A percentile compares a stretch with the other conserved stretches of the same genome.
Conservation (phyloP, 2,329 filamentous ascomycete species). For the Penicillium decumbens region DNA sequence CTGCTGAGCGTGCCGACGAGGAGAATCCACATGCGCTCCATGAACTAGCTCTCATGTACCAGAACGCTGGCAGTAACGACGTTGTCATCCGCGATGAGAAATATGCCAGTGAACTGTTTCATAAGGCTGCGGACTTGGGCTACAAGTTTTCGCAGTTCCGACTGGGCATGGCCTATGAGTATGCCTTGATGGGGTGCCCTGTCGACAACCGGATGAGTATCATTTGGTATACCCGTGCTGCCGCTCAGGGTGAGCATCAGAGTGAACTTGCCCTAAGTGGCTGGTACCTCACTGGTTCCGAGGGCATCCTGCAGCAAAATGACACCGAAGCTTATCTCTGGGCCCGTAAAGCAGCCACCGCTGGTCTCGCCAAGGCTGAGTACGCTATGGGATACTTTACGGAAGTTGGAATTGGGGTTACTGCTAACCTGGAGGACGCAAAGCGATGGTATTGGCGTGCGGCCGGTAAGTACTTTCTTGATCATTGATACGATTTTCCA, state of each 20-base stretch:
- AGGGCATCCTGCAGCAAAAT: slow-evolving; percentile 81
- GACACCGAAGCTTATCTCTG: slow-evolving; percentile 96
- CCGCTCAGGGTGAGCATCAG: slow-evolving; percentile 90
- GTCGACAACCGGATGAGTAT: slow-evolving; percentile 83
- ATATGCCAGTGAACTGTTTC: slow-evolving; percentile 77
- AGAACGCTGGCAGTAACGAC: slow-evolving; percentile 57
- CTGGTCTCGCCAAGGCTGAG: slow-evolving; percentile 86
- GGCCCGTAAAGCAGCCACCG: slow-evolving; percentile 87
- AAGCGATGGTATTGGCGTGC: slow-evolving; percentile 98
- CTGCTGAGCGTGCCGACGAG: slow-evolving; percentile 77
- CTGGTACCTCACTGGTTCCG: slow-evolving; percentile 92
- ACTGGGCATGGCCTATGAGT: slow-evolving; percentile 82
- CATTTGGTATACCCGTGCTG: slow-evolving; percentile 88
- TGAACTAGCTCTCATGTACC: slow-evolving; percentile 66
- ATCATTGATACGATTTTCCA: not conserved
- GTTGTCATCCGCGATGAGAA: slow-evolving; percentile 73
- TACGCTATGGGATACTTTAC: slow-evolving; percentile 99
- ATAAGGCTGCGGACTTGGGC: slow-evolving; percentile 77
- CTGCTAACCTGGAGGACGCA: slow-evolving; percentile 84
- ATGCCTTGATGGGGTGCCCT: slow-evolving; percentile 74
- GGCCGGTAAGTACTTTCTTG: slow-evolving; percentile 65
- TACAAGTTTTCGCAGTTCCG: slow-evolving; percentile 96
- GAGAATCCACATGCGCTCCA: slow-evolving; percentile 95
- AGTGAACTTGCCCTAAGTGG: slow-evolving; percentile 77
- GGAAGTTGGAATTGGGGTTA: slow-evolving; percentile 86